Percentiles rank a stretch among this genome's conserved stretches.
phyloP scores from a whole-genome alignment of 2,329 filamentous ascomycete genomes.

The Zymoseptoria tritici region DNA sequence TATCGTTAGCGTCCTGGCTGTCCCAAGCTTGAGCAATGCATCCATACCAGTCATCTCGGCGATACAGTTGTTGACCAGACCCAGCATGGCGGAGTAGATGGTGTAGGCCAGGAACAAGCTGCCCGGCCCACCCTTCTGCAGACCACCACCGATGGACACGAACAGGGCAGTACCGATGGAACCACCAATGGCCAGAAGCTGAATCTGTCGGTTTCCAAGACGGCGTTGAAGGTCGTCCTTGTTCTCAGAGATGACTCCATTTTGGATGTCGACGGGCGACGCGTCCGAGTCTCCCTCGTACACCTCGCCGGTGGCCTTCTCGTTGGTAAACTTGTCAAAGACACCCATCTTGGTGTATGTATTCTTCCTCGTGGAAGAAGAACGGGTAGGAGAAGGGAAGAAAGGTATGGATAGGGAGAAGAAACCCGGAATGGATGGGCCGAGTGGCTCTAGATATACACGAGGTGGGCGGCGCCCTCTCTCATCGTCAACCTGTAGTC shows the following conservation, averaged over 20 bases:
- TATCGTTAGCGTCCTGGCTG: constrained; percentile 55
- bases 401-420: background rate
- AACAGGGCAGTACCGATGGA: constrained; percentile 22
- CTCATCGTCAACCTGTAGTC: background rate
- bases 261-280: constrained; percentile 5
- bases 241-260: constrained; percentile 25
- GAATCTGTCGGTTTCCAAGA: constrained; percentile 42
- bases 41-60: constrained; percentile 49
- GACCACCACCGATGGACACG: constrained; percentile 48
- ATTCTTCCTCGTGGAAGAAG: background rate
- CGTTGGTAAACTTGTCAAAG: constrained; percentile 9
- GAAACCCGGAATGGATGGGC: background rate
- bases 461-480: background rate
- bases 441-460: background rate
- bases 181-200: constrained; percentile 27
- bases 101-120: constrained; percentile 53
- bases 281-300: constrained; percentile 5
- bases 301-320: constrained; percentile 4
- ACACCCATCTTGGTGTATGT: constrained; percentile 8
- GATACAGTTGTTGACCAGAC: constrained; percentile 55
- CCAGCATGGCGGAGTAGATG: constrained; percentile 49
- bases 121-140: constrained; percentile 42
- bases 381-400: background rate
- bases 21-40: constrained; percentile 21
- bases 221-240: constrained; percentile 39